A percentile compares a stretch with the other conserved stretches of the same genome.
Evolutionary conservation across 345 rosid species (phyloP).

Genomic region (Populus deltoides): DNA sequence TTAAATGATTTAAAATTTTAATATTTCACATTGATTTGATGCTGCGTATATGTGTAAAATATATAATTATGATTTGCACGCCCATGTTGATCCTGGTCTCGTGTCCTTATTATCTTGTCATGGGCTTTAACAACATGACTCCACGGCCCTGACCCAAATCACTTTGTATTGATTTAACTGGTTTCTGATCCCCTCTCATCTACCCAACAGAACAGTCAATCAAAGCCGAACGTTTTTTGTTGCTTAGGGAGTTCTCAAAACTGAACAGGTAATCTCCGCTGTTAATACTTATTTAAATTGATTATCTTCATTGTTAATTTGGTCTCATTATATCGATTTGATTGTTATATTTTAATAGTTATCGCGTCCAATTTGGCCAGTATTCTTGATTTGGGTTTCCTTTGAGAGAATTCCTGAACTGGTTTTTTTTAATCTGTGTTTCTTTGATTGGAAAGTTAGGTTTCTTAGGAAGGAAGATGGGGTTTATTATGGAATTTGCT

Average conservation of each 20-base stretch:
- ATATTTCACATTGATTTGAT: too few relatives aligned
- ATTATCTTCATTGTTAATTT: not conserved
- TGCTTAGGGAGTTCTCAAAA: not conserved
- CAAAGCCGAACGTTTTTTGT: not conserved
- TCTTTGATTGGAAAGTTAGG: not conserved
- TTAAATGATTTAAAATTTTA: too few relatives aligned
- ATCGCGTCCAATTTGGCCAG: not conserved
- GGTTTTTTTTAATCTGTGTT: not conserved
- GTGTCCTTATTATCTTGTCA: not conserved
- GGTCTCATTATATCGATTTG: not conserved
- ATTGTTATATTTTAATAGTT: not conserved
- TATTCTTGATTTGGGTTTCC: not conserved
- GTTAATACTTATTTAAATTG: not conserved
- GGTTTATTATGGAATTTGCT: conserved; percentile 91
- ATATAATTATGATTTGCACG: not conserved
- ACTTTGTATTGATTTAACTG: not conserved
- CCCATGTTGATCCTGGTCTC: not conserved
- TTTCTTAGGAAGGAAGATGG: conserved; percentile 39
- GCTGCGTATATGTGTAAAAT: too few relatives aligned
- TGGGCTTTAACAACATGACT: not conserved
- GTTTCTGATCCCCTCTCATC: not conserved
- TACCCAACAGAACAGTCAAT: not conserved
- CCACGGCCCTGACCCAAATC: not conserved
- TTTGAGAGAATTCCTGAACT: not conserved
- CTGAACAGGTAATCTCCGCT: not conserved